These are phyloP conservation scores for Pseudisothecium myosuroides DNA, from an alignment of 225 moss, liverwort and hornwort species.

Conservation along the genomic window DNA sequence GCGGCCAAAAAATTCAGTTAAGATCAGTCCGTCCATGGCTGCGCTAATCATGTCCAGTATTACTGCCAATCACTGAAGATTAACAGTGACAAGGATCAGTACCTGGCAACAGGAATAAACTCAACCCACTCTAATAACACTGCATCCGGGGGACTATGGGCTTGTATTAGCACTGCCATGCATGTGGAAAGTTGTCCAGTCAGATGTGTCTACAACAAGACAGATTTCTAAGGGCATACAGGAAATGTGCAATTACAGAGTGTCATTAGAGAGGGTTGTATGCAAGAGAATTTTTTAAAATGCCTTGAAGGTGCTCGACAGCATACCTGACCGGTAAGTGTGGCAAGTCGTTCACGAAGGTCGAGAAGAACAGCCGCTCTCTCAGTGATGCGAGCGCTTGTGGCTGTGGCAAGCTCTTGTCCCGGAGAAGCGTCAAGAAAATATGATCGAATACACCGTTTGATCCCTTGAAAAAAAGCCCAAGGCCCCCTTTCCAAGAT, in stretches of 20 bases:
- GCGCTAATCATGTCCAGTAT: not conserved
- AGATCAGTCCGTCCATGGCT: not conserved
- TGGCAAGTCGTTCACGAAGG: conserved; percentile 71
- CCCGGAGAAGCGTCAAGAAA: conserved; percentile 53
- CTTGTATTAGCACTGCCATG: not conserved
- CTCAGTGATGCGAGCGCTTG: conserved; percentile 57
- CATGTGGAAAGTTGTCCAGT: not conserved
- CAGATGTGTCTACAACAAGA: not conserved
- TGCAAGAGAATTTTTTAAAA: not conserved
- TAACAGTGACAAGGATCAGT: not conserved
- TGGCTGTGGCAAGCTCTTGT: conserved; percentile 39
- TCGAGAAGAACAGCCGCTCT: conserved; percentile 56
- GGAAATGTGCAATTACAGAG: not conserved
- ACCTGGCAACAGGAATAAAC: not conserved
- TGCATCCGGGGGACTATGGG: not conserved
- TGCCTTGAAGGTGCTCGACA: not conserved
- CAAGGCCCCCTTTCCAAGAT: conserved; percentile 80
- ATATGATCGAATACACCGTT: conserved; percentile 46
- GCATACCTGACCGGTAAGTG: conserved; percentile 56
- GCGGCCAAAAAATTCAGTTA: not conserved
- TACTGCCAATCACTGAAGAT: not conserved
- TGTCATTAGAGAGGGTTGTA: not conserved
- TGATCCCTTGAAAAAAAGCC: conserved; percentile 58
- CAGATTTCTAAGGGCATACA: not conserved
- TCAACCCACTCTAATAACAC: not conserved